These are phyloP conservation scores for Hypomyces rosellus DNA, from an alignment of 2,329 filamentous ascomycete species.

Conservation along the genomic window DNA sequence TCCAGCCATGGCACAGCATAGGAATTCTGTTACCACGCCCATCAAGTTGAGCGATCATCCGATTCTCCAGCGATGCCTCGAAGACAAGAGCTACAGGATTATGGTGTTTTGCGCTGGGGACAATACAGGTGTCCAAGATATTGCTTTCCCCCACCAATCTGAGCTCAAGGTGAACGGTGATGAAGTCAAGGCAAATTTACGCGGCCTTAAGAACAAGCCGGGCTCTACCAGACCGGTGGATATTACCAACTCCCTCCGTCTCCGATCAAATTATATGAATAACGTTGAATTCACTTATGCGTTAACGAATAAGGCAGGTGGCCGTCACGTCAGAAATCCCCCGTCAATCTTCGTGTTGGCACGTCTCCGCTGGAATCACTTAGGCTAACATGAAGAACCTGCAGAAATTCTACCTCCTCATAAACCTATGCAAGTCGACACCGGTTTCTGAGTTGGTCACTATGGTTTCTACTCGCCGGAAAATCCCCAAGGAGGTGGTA, in stretches of 20 bases:
- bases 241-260: conserved; percentile 70
- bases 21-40: conserved; percentile 40
- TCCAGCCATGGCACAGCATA: conserved; percentile 49
- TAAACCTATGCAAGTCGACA: conserved; percentile 70
- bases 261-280: conserved; percentile 67
- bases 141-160: conserved; percentile 86
- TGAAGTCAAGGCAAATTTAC: conserved; percentile 86
- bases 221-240: conserved; percentile 92
- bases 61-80: conserved; percentile 48
- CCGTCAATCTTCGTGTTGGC: conserved; percentile 12
- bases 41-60: conserved; percentile 46
- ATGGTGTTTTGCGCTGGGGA: conserved; percentile 80
- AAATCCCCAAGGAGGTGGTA: conserved; percentile 75
- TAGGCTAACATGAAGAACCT: conserved; percentile 14
- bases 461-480: conserved; percentile 58
- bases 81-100: conserved; percentile 59
- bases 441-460: conserved; percentile 65
- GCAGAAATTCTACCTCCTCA: conserved; percentile 65
- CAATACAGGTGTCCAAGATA: conserved; percentile 59
- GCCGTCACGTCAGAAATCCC: conserved; percentile 12
- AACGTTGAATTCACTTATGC: conserved; percentile 84
- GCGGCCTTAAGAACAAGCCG: conserved; percentile 91
- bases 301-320: conserved; percentile 67
- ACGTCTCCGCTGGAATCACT: conserved; percentile 8
- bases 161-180: conserved; percentile 86